Conservation (phyloP, 257 asterid species). For the Verbascum thapsus region DNA sequence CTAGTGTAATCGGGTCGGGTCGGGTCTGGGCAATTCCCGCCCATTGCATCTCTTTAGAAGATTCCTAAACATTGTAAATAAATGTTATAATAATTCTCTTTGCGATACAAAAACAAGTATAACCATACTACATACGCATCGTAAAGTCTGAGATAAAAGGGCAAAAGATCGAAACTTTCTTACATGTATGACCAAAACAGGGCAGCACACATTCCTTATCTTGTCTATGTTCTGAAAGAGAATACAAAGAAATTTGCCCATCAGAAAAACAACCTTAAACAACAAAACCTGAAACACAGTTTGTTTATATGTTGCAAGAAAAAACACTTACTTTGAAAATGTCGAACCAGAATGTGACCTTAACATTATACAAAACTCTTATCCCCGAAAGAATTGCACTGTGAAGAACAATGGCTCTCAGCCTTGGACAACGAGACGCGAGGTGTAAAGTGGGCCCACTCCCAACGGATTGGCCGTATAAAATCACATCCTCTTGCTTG, state of each 20-base stretch:
- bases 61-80: too few species aligned
- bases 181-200: constrained; percentile 94
- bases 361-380: constrained; percentile 88
- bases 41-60: too few species aligned
- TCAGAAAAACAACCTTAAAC: constrained; percentile 23
- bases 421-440: constrained; percentile 72
- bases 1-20: too few species aligned
- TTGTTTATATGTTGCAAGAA: neutral
- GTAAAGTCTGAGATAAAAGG: constrained; percentile 8
- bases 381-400: constrained; percentile 99
- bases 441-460: constrained; percentile 96
- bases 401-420: constrained; percentile 91
- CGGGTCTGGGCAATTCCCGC: too few species aligned
- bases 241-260: constrained; percentile 26
- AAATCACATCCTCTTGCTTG: constrained; percentile 89
- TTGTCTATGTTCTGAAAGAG: constrained; percentile 89
- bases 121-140: neutral
- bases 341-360: constrained; percentile 98
- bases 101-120: neutral
- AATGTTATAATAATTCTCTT: too few species aligned
- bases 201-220: constrained; percentile 85
- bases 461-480: constrained; percentile 98
- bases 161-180: constrained; percentile 39
- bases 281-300: constrained; percentile 13
- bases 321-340: constrained; percentile 83